Evolutionary conservation across 139 green algal genomes (phyloP).

Genomic region (Chara braunii): DNA sequence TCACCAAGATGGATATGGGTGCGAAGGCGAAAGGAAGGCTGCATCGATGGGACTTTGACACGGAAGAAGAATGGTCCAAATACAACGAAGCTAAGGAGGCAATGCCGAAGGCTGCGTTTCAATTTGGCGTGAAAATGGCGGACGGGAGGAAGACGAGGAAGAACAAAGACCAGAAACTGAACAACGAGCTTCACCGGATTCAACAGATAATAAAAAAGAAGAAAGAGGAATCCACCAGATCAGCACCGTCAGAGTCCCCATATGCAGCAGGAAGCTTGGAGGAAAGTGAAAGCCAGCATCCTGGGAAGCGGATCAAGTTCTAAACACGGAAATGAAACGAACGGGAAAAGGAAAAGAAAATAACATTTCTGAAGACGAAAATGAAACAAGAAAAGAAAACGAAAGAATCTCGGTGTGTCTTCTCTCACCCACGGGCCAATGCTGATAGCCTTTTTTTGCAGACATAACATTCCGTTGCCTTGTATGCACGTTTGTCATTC

Average conservation of each 20-base stretch:
- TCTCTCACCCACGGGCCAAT: not conserved
- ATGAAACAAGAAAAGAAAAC: not conserved
- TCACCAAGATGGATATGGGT: constrained; percentile 57
- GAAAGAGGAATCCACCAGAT: constrained; percentile 46
- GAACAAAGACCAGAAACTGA: constrained; percentile 57
- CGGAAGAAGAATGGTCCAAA: constrained; percentile 62
- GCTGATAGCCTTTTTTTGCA: not conserved
- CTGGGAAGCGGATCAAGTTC: not conserved
- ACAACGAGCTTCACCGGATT: constrained; percentile 62
- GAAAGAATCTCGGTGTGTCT: not conserved
- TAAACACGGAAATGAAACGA: constrained; percentile 14
- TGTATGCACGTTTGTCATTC: not conserved
- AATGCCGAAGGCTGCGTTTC: constrained; percentile 62
- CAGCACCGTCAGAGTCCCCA: too few species aligned
- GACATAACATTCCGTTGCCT: not conserved
- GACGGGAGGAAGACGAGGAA: constrained; percentile 55
- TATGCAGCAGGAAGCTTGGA: constrained; percentile 6
- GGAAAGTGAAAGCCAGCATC: not conserved
- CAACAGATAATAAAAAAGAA: constrained; percentile 57
- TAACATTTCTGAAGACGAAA: not conserved
- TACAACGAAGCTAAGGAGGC: constrained; percentile 60
- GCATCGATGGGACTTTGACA: constrained; percentile 59
- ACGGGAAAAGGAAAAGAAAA: not conserved
- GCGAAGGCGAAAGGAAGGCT: constrained; percentile 41
- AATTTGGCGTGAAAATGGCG: constrained; percentile 64